Conservation (phyloP, 108 stramenopile species). For the Cyclotella sp. region DNA sequence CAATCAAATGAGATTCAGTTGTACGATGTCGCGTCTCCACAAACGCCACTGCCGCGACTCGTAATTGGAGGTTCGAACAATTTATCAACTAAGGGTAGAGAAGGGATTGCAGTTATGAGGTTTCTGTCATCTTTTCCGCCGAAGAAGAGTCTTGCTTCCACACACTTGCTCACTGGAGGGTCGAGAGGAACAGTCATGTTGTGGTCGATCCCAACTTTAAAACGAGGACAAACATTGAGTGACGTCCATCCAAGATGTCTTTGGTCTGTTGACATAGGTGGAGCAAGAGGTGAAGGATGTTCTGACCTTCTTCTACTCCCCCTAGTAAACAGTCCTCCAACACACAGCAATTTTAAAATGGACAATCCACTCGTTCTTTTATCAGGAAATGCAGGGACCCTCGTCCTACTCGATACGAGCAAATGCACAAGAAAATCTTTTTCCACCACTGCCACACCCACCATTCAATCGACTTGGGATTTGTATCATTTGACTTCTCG, state of each 20-base stretch:
- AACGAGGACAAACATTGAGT: constrained; percentile 16
- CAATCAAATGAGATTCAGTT: constrained; percentile 40
- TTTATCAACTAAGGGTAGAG: constrained; percentile 6
- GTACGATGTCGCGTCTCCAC: constrained; percentile 34
- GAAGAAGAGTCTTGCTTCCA: constrained; percentile 7
- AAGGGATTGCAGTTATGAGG: constrained; percentile 30
- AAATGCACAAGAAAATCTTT: constrained; percentile 54
- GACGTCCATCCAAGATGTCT: constrained; percentile 32
- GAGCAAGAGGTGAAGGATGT: constrained; percentile 35
- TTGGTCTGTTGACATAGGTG: constrained; percentile 47
- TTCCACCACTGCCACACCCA: constrained; percentile 47
- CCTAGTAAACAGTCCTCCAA: neutral
- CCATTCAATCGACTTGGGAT: constrained; percentile 39
- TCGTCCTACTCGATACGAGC: constrained; percentile 43
- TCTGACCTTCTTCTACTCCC: constrained; percentile 36
- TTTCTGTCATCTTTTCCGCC: constrained; percentile 1
- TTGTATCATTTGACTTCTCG: constrained; percentile 25
- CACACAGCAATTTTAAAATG: neutral
- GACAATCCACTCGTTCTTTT: constrained; percentile 40
- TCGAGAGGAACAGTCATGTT: constrained; percentile 35
- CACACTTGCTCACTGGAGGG: constrained; percentile 40
- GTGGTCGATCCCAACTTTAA: constrained; percentile 42
- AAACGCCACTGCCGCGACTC: constrained; percentile 37
- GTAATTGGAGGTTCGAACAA: constrained; percentile 17
- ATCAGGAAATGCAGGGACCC: constrained; percentile 38